phyloP scores from a whole-genome alignment of 768 basidiomycete species.

The Pholiota microspora region DNA sequence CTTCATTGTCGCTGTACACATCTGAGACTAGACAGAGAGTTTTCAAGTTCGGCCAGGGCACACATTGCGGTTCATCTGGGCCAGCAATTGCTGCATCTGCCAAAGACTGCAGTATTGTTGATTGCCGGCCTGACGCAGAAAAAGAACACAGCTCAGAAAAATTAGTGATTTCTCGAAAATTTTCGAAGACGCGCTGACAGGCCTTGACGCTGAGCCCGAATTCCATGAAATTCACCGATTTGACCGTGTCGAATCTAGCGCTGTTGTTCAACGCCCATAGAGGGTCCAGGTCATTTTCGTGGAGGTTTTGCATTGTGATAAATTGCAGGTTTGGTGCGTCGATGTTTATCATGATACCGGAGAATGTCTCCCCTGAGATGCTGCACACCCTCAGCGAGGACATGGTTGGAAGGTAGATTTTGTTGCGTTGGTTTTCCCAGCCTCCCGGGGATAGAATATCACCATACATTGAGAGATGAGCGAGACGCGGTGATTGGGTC shows the following conservation, averaged over 20 bases:
- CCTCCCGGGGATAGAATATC: slow-evolving; percentile 30
- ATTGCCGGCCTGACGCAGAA: slow-evolving; percentile 22
- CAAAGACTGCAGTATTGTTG: slow-evolving; percentile 27
- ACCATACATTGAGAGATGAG: slow-evolving; percentile 43
- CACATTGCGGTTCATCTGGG: background rate
- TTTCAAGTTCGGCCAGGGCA: slow-evolving; percentile 35
- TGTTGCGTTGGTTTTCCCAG: slow-evolving; percentile 22
- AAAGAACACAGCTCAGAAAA: slow-evolving; percentile 27
- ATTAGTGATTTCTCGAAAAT: slow-evolving; percentile 31
- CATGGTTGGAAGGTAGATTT: slow-evolving; percentile 33
- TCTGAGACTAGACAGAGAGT: slow-evolving; percentile 31
- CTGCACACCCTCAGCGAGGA: slow-evolving; percentile 40
- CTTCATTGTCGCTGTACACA: slow-evolving; percentile 22
- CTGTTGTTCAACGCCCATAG: slow-evolving; percentile 27
- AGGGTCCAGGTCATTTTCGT: slow-evolving; percentile 38
- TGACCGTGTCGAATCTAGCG: slow-evolving; percentile 32
- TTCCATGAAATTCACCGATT: slow-evolving; percentile 36
- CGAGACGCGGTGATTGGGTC: slow-evolving; percentile 28
- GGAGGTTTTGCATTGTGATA: slow-evolving; percentile 41
- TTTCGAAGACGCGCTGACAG: slow-evolving; percentile 27
- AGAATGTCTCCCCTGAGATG: slow-evolving; percentile 33
- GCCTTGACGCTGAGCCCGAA: slow-evolving; percentile 33
- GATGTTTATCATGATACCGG: slow-evolving; percentile 36
- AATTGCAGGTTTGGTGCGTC: slow-evolving; percentile 38
- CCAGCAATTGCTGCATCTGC: slow-evolving; percentile 14